Evolutionary conservation across 75 land plant genomes (phyloP).

Genomic region (Gnetum montanum): DNA sequence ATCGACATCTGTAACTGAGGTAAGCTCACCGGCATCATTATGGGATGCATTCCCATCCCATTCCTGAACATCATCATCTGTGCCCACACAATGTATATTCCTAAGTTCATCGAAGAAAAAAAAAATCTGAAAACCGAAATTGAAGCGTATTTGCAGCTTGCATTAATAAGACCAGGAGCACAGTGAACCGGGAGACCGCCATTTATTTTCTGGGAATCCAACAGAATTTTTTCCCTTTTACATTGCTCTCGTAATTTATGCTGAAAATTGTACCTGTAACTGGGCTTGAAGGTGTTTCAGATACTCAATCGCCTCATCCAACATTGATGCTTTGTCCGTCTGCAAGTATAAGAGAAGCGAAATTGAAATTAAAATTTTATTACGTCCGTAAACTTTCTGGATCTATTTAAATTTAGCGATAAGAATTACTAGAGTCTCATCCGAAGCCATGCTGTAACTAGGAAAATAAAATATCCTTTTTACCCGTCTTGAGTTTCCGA

Average conservation of each 20-base stretch:
- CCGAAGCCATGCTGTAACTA: too few relatives aligned
- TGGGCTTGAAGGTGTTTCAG: constrained; percentile 56
- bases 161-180: too few relatives aligned
- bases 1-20: constrained; percentile 7
- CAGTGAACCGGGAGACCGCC: too few relatives aligned
- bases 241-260: not conserved
- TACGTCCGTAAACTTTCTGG: not conserved
- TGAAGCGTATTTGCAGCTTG: not conserved
- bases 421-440: not conserved
- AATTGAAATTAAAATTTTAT: not conserved
- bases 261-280: constrained; percentile 19
- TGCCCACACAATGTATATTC: too few relatives aligned
- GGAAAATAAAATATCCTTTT: too few relatives aligned
- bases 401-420: not conserved
- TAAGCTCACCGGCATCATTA: constrained; percentile 8
- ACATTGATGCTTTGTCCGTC: constrained; percentile 72
- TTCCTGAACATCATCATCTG: constrained; percentile 8
- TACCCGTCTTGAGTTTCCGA: too few relatives aligned
- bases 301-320: constrained; percentile 68
- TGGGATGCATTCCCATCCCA: constrained; percentile 6
- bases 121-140: not conserved
- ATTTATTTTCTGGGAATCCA: too few relatives aligned
- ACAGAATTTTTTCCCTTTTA: not conserved
- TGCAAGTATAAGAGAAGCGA: constrained; percentile 2
- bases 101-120: constrained; percentile 5